These are phyloP conservation scores for Yamadazyma insecticola DNA, from an alignment of 805 yeast genomes.

Conservation along the genomic window DNA sequence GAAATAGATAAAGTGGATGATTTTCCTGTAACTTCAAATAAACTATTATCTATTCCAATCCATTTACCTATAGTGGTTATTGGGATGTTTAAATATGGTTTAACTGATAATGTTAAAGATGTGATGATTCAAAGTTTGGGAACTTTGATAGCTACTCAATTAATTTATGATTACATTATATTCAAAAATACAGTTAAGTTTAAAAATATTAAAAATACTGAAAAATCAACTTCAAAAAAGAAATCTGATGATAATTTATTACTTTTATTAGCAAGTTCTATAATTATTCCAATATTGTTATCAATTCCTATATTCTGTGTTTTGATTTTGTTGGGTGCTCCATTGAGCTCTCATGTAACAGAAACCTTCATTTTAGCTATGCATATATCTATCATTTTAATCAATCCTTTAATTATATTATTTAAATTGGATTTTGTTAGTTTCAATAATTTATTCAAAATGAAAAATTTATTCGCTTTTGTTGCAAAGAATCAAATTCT, in stretches of 20 bases:
- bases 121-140: constrained; percentile 23
- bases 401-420: constrained; percentile 59
- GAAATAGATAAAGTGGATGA: constrained; percentile 2
- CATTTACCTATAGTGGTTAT: constrained; percentile 23
- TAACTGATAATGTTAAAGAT: constrained; percentile 18
- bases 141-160: constrained; percentile 18
- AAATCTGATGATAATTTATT: constrained; percentile 12
- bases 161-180: constrained; percentile 19
- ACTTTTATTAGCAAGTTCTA: constrained; percentile 22
- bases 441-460: constrained; percentile 16
- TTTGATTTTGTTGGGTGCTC: constrained; percentile 76
- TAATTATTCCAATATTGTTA: constrained; percentile 27
- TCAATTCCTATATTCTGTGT: constrained; percentile 34
- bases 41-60: constrained; percentile 19
- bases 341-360: constrained; percentile 46
- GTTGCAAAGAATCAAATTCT: constrained; percentile 24
- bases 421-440: constrained; percentile 48
- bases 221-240: constrained; percentile 2
- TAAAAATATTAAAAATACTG: constrained; percentile 1
- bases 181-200: constrained; percentile 5
- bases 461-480: constrained; percentile 15
- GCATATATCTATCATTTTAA: constrained; percentile 56
- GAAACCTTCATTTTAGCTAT: constrained; percentile 60
- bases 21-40: constrained; percentile 7
- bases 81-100: constrained; percentile 27